Percentiles rank a stretch among this genome's conserved stretches.
Evolutionary conservation across 768 basidiomycete species (phyloP).

Genomic region (Ramaria rubella): DNA sequence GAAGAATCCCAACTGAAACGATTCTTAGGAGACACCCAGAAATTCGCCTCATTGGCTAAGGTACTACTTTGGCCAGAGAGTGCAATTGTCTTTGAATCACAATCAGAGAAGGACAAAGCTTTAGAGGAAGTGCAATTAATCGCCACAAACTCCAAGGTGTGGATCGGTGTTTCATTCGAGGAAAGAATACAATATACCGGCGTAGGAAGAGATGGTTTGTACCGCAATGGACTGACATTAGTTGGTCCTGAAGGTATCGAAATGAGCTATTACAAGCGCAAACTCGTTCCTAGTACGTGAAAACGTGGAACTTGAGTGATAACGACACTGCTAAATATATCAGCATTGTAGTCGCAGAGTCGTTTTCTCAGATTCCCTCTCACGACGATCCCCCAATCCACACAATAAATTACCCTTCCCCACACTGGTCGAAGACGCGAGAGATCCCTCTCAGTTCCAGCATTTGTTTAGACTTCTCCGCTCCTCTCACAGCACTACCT

Average conservation of each 20-base stretch:
- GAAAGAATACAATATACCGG: conserved; percentile 42
- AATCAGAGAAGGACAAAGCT: conserved; percentile 40
- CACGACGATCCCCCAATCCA: conserved; percentile 25
- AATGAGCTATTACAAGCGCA: conserved; percentile 64
- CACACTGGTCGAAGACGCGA: conserved; percentile 46
- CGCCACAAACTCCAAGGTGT: conserved; percentile 26
- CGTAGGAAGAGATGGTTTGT: conserved; percentile 29
- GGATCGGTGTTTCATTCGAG: conserved; percentile 68
- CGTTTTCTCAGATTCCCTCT: conserved; percentile 55
- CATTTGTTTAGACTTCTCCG: conserved; percentile 77
- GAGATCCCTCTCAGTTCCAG: conserved; percentile 58
- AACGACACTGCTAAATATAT: conserved; percentile 9
- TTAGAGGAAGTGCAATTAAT: conserved; percentile 38
- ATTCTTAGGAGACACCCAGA: conserved; percentile 53
- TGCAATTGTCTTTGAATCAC: conserved; percentile 57
- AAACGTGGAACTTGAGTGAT: conserved; percentile 5
- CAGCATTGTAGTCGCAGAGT: conserved; percentile 59
- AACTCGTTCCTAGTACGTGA: conserved; percentile 69
- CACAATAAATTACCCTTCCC: conserved; percentile 35
- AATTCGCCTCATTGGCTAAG: conserved; percentile 39
- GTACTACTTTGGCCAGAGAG: conserved; percentile 79
- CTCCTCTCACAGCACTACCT: conserved; percentile 43
- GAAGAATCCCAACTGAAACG: conserved; percentile 43
- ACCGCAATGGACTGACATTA: conserved; percentile 60
- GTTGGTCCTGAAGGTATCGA: conserved; percentile 35